Conservation (phyloP, 495 filamentous ascomycete species). For the Annulohypoxylon maeteangense region DNA sequence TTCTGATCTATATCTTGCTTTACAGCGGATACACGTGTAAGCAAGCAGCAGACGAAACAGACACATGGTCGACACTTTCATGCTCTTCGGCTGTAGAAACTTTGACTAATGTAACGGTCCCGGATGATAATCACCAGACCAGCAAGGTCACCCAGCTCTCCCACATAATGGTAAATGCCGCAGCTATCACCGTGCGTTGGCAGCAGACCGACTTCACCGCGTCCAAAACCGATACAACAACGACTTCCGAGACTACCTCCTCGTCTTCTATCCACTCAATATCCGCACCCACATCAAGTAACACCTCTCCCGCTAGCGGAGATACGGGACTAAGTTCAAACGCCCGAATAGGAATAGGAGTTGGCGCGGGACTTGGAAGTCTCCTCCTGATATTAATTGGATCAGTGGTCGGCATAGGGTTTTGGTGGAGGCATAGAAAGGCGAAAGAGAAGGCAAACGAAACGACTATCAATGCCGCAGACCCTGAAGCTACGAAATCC, state of each 20-base stretch:
- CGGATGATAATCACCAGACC: background rate
- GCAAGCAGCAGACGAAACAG: background rate
- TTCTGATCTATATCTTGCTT: background rate
- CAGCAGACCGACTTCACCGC: conserved; percentile 1
- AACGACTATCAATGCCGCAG: background rate
- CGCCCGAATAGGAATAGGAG: background rate
- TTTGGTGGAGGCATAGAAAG: background rate
- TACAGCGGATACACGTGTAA: conserved; percentile 6
- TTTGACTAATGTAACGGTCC: conserved; percentile 2
- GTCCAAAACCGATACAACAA: background rate
- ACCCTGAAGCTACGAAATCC: background rate
- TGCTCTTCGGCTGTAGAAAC: conserved; percentile 1
- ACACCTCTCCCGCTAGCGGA: background rate
- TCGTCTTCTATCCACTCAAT: background rate
- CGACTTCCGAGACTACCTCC: background rate
- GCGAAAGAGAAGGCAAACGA: background rate
- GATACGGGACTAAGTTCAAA: background rate
- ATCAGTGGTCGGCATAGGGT: background rate
- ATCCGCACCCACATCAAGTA: background rate
- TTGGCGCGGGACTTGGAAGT: background rate
- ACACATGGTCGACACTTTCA: conserved; percentile 23
- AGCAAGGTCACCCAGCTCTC: background rate
- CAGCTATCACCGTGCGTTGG: conserved; percentile 17
- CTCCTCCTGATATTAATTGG: background rate
- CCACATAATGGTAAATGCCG: conserved; percentile 1